A percentile compares a stretch with the other conserved stretches of the same genome.
These are phyloP conservation scores for Penicillium hesseltinei DNA, from an alignment of 2,329 filamentous ascomycete species.

Conservation along the genomic window DNA sequence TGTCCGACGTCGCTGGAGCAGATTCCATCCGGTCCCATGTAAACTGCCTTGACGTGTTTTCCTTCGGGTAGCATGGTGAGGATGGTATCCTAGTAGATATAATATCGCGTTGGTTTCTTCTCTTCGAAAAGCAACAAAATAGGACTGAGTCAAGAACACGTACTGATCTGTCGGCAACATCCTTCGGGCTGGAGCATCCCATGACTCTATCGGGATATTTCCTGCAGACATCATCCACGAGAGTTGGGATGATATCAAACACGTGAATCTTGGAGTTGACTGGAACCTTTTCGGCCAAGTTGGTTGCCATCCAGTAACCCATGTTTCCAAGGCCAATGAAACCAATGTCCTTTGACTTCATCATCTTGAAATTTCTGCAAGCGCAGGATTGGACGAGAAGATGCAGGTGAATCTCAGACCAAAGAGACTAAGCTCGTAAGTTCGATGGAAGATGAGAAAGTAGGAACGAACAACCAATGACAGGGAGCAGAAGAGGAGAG, in stretches of 20 bases:
- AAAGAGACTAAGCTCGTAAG: neutral
- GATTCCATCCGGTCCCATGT: conserved; percentile 48
- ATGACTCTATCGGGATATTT: neutral
- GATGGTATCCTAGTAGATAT: conserved; percentile 45
- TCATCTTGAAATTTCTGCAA: neutral
- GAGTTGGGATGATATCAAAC: conserved; percentile 7
- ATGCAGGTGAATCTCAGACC: neutral
- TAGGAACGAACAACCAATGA: neutral
- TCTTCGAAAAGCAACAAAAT: neutral
- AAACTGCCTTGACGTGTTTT: conserved; percentile 51
- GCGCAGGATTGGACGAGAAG: neutral
- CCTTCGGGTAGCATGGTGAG: conserved; percentile 57
- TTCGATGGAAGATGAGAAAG: neutral
- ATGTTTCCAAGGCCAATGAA: conserved; percentile 16
- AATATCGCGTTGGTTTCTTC: neutral
- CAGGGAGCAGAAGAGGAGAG: neutral
- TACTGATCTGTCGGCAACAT: neutral
- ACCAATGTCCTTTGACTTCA: conserved; percentile 5
- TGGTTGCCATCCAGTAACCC: conserved; percentile 12
- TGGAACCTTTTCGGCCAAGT: conserved; percentile 9
- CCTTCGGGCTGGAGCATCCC: neutral
- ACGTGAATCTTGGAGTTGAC: neutral
- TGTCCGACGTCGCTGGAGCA: conserved; percentile 40
- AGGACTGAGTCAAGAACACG: neutral
- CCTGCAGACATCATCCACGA: neutral